A percentile compares a stretch with the other conserved stretches of the same genome.
Conservation (phyloP, 208 protist genomes). For the Kentomonas sorsogonicus region DNA sequence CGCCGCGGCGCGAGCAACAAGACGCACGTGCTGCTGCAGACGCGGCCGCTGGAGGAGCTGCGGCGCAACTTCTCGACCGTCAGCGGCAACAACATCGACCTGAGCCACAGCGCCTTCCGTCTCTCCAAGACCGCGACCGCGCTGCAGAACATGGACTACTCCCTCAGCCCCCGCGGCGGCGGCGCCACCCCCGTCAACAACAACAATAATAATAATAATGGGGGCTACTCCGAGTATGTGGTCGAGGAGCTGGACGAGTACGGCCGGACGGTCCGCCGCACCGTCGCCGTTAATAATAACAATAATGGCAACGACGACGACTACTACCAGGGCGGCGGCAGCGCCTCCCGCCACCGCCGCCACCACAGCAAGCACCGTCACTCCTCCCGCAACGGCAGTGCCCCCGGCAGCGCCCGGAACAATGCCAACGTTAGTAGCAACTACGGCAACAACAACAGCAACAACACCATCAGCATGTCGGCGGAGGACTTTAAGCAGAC, state of each 20-base stretch:
- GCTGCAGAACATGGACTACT: constrained; percentile 63
- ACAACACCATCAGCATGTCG: constrained; percentile 26
- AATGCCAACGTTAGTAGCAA: background rate
- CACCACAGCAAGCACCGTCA: no score
- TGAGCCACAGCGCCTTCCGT: constrained; percentile 67
- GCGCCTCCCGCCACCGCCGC: constrained; percentile 1
- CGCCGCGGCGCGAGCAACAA: constrained; percentile 46
- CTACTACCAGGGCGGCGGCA: constrained; percentile 8
- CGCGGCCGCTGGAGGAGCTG: constrained; percentile 59
- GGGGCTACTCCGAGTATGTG: no score
- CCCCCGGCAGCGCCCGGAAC: background rate
- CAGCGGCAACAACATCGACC: constrained; percentile 67
- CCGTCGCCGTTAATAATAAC: no score
- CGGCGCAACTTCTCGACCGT: constrained; percentile 75
- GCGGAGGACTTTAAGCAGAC: constrained; percentile 48
- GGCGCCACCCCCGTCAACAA: no score
- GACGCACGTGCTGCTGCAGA: constrained; percentile 56
- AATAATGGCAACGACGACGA: no score
- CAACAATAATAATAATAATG: no score
- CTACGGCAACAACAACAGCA: background rate
- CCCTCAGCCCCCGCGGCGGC: constrained; percentile 32
- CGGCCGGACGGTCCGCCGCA: no score
- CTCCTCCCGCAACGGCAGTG: background rate
- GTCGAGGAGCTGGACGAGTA: constrained; percentile 22
- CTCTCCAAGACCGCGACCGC: constrained; percentile 74